Conservation (phyloP, 2,329 filamentous ascomycete species). For the Fusarium sulawesiense region DNA sequence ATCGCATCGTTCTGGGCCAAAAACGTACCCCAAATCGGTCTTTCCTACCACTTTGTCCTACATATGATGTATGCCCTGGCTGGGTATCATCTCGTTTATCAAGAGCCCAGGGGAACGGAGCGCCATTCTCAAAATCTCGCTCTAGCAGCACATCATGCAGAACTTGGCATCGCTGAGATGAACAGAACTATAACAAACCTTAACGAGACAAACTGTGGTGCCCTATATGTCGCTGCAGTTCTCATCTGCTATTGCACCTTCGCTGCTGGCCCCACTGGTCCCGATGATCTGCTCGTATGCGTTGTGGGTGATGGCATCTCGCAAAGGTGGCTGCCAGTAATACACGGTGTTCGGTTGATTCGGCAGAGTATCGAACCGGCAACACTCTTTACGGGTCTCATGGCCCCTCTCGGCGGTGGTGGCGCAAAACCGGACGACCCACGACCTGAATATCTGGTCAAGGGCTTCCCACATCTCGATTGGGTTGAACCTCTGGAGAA, state of each 20-base stretch:
- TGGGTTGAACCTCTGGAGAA: constrained; percentile 41
- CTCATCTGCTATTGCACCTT: constrained; percentile 49
- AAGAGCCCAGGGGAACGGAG: constrained; percentile 36
- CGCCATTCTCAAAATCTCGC: constrained; percentile 30
- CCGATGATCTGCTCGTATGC: constrained; percentile 47
- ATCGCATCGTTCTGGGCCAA: constrained; percentile 45
- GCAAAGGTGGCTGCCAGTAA: constrained; percentile 44
- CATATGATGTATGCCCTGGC: constrained; percentile 47
- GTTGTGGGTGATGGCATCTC: constrained; percentile 36
- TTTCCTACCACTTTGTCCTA: constrained; percentile 47
- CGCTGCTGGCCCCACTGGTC: constrained; percentile 46
- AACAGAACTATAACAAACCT: constrained; percentile 41
- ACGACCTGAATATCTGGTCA: constrained; percentile 38
- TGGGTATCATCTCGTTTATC: constrained; percentile 44
- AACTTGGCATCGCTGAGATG: constrained; percentile 44
- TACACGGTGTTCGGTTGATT: constrained; percentile 44
- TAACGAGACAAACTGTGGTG: constrained; percentile 46
- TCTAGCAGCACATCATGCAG: constrained; percentile 44
- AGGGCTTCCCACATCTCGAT: constrained; percentile 38
- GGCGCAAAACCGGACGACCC: constrained; percentile 27
- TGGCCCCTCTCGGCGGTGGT: constrained; percentile 38
- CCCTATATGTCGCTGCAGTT: constrained; percentile 45
- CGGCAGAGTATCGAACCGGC: constrained; percentile 44
- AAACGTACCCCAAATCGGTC: constrained; percentile 46
- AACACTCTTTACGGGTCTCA: constrained; percentile 45